Conservation (phyloP, 2,329 filamentous ascomycete genomes). For the Didymellaceae sp. region DNA sequence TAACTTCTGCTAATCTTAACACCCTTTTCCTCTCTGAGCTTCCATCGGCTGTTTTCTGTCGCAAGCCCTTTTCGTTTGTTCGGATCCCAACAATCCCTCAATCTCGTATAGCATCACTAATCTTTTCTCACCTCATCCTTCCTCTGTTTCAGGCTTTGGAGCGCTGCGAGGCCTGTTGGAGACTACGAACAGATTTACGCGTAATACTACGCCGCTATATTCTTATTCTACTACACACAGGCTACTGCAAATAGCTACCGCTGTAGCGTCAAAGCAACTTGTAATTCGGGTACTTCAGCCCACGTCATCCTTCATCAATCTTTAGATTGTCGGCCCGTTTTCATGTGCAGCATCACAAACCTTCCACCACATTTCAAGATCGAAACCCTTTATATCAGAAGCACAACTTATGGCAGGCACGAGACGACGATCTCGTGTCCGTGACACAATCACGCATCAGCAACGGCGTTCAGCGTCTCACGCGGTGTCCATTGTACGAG, state of each 20-base stretch:
- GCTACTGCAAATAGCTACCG: background rate
- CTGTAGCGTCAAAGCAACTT: background rate
- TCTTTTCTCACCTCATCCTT: slow-evolving; percentile 4
- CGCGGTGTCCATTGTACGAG: slow-evolving; percentile 12
- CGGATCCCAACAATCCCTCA: slow-evolving; percentile 17
- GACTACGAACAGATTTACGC: slow-evolving; percentile 1
- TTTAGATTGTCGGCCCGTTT: slow-evolving; percentile 13
- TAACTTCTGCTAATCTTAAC: slow-evolving; percentile 39
- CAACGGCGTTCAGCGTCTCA: slow-evolving; percentile 21
- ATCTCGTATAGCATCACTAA: slow-evolving; percentile 14
- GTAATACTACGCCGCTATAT: slow-evolving; percentile 2
- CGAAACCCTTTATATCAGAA: background rate
- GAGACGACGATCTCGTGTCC: slow-evolving; percentile 29
- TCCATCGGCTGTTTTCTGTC: slow-evolving; percentile 13
- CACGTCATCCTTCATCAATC: background rate
- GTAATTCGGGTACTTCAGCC: background rate
- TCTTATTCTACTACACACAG: background rate
- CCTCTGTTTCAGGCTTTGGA: slow-evolving; percentile 2
- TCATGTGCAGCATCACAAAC: slow-evolving; percentile 7
- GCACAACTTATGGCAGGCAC: slow-evolving; percentile 31
- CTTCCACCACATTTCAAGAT: background rate
- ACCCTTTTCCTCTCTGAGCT: slow-evolving; percentile 24
- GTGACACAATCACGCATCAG: slow-evolving; percentile 23
- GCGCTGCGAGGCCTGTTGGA: slow-evolving; percentile 1
- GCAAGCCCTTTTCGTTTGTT: slow-evolving; percentile 13